Base-by-base conservation (phyloP, 345 rosid species). In the Adansonia digitata region DNA sequence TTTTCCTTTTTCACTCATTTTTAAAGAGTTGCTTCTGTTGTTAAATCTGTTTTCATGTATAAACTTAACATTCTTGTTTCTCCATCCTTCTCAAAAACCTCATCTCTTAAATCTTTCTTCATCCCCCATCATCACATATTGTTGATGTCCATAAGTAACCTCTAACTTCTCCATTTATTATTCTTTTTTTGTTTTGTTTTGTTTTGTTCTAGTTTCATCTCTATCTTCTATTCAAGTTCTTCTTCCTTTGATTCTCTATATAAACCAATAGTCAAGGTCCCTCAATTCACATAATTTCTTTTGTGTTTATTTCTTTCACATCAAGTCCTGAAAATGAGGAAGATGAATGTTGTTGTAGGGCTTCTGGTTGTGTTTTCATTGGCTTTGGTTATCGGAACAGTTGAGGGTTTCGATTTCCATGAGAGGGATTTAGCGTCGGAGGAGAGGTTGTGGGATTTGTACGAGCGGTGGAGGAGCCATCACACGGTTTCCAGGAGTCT, bases 381-480 rank as follows among this genome's bases (percentile, higher is more conserved):
- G 40, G 81, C 81, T 77, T 51, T 90, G 75, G 75, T 90, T 71
- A 74, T 86, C 17, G 85, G 83, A 45, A 67, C 77, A 0, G 77
- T 85, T 2, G 71, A 84, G 69, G 55, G 97, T 79, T 84, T 94
- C 43, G 97, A 94, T 63, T 87, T 85, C 85, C 86, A 85, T 27
- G 90, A 88, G 51, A 85, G 80, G 72, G 97, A 94, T 11, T 67
- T 94, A 74, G 89, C 67, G 12, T 81, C 92, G 0, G 97, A 94
- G 52, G 89, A 94, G 22, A 84, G 84, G 37, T 72, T 92, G 73
- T 86, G 94, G 97, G 90, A 86, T 27, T 66, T 94, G 60, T 94
- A 92, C 24, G 97, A 92, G 86, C 80, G 91, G 66, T 91, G 97
- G 97, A 88, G 93, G 81, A 88, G 90, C 78, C 94, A 94, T 75